Percentiles rank a stretch among this genome's conserved stretches.
phyloP scores from a whole-genome alignment of 2,329 filamentous ascomycete species.

The Sordariomycetes sp. region DNA sequence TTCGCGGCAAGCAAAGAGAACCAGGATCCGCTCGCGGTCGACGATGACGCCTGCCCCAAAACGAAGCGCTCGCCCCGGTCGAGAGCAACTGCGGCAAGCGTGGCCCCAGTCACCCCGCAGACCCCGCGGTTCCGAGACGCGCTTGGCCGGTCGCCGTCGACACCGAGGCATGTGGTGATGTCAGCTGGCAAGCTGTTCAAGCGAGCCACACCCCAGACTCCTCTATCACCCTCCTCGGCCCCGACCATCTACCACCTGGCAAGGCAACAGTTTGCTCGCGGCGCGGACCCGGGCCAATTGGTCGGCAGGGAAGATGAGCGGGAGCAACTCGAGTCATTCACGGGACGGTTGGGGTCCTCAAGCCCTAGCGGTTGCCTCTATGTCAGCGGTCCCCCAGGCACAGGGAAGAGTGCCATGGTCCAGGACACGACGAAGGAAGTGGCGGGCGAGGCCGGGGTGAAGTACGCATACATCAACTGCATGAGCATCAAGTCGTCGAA shows the following conservation, averaged over 20 bases:
- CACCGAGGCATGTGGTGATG: slow-evolving; percentile 76
- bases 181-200: slow-evolving; percentile 65
- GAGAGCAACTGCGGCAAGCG: slow-evolving; percentile 16
- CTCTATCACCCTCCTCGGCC: slow-evolving; percentile 54
- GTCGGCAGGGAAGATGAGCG: slow-evolving; percentile 66
- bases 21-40: slow-evolving; percentile 29
- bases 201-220: slow-evolving; percentile 68
- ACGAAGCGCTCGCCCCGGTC: slow-evolving; percentile 14
- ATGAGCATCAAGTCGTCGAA: slow-evolving; percentile 88
- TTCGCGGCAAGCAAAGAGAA: slow-evolving; percentile 54
- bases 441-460: slow-evolving; percentile 40
- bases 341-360: slow-evolving; percentile 50
- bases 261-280: slow-evolving; percentile 76
- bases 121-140: slow-evolving; percentile 75
- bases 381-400: slow-evolving; percentile 89
- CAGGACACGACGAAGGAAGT: slow-evolving; percentile 62
- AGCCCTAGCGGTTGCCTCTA: slow-evolving; percentile 74
- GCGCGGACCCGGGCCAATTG: slow-evolving; percentile 62
- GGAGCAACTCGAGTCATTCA: slow-evolving; percentile 56
- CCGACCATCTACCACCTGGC: slow-evolving; percentile 80
- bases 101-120: slow-evolving; percentile 51
- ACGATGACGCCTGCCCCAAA: slow-evolving; percentile 17
- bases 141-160: slow-evolving; percentile 59
- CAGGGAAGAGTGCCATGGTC: slow-evolving; percentile 92
- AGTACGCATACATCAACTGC: slow-evolving; percentile 81